Percentiles rank a stretch among this genome's conserved stretches.
Evolutionary conservation across 148 eudicot genomes (phyloP).

Genomic region (Chenopodium album): DNA sequence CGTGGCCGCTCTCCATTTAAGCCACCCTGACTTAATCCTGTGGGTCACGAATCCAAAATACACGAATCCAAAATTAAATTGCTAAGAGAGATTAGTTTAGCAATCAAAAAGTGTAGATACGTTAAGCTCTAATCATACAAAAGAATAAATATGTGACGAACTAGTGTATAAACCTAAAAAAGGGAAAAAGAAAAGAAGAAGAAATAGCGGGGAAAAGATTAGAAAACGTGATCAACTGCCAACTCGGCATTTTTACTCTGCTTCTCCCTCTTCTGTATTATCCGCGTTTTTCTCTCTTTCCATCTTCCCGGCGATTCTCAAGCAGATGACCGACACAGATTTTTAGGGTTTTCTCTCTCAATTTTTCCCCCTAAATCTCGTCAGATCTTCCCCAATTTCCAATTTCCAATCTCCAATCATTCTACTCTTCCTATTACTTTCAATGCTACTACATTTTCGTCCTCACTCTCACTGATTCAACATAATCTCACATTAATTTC

Average conservation of each 20-base stretch:
- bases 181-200: background rate
- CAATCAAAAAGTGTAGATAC: no score
- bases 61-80: no score
- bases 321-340: conserved; percentile 20
- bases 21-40: no score
- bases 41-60: no score
- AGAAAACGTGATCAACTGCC: background rate
- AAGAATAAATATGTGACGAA: no score
- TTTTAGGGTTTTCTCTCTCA: conserved; percentile 24
- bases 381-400: background rate
- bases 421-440: background rate
- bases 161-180: background rate
- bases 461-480: background rate
- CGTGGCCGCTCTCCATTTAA: no score
- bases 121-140: no score
- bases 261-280: background rate
- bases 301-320: background rate
- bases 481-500: background rate
- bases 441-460: background rate
- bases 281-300: background rate
- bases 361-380: background rate
- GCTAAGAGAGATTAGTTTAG: no score
- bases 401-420: background rate
- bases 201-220: conserved; percentile 11
- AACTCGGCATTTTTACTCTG: background rate